phyloP scores from a whole-genome alignment of 352 stramenopile genomes.

The Vaucheria bursata region DNA sequence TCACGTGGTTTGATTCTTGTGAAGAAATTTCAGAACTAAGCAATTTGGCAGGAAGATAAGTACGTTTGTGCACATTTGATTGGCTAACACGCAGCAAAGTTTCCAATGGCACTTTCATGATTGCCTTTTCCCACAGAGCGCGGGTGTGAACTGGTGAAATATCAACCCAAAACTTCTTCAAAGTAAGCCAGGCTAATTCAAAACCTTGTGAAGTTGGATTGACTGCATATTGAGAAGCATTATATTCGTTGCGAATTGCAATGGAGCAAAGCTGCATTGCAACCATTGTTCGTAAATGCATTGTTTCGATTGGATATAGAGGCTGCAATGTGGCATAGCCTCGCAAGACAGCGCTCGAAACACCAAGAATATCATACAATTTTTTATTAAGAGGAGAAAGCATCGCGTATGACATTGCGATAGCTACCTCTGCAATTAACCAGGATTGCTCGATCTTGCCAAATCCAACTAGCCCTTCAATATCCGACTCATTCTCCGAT shows the following conservation, averaged over 20 bases:
- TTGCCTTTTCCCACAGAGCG: slow-evolving; percentile 44
- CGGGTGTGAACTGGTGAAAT: slow-evolving; percentile 26
- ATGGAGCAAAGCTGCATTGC: slow-evolving; percentile 23
- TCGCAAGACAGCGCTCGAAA: slow-evolving; percentile 11
- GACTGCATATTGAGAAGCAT: slow-evolving; percentile 10
- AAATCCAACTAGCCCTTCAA: slow-evolving; percentile 48
- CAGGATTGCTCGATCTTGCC: slow-evolving; percentile 40
- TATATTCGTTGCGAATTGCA: slow-evolving; percentile 1
- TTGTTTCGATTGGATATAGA: slow-evolving; percentile 20
- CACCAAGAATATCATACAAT: slow-evolving; percentile 17
- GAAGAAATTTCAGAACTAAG: too few species aligned
- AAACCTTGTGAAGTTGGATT: too few species aligned
- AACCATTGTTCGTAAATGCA: slow-evolving; percentile 36
- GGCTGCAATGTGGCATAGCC: slow-evolving; percentile 17
- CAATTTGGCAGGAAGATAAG: too few species aligned
- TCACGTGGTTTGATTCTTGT: too few species aligned
- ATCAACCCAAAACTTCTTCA: slow-evolving; percentile 26
- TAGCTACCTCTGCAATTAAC: slow-evolving; percentile 43
- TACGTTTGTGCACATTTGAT: too few species aligned
- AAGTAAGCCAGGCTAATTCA: slow-evolving; percentile 17
- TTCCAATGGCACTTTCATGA: slow-evolving; percentile 18
- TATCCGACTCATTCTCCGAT: slow-evolving; percentile 11
- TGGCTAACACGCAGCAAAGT: slow-evolving; percentile 21
- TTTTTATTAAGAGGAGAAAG: slow-evolving; percentile 4
- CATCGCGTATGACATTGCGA: slow-evolving; percentile 51